phyloP scores from a whole-genome alignment of 23 red algal genomes.

The Gracilaria domingensis region DNA sequence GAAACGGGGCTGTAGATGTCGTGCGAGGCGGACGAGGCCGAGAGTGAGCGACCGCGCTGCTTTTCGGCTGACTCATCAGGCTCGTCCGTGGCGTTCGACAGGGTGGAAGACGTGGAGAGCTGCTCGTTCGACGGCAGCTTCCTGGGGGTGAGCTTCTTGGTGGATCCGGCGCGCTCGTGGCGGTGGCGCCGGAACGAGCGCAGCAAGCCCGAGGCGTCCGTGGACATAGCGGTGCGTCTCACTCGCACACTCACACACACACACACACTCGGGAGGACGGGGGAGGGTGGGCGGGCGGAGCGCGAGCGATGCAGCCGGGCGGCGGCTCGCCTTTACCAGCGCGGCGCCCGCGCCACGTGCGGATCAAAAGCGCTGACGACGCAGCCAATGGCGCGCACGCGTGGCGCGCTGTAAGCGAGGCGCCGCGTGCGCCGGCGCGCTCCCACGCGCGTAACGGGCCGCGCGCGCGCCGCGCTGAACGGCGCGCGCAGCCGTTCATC shows the following conservation, averaged over 20 bases:
- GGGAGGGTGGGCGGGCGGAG: background rate
- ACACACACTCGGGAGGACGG: background rate
- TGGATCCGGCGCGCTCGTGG: background rate
- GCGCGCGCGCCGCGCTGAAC: background rate
- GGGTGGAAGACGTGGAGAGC: slow-evolving; percentile 25
- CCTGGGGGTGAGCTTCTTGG: background rate
- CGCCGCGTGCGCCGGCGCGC: background rate
- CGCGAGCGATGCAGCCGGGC: background rate
- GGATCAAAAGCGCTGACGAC: slow-evolving; percentile 7
- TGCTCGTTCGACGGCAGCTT: slow-evolving; percentile 24
- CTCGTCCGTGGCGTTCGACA: slow-evolving; percentile 13
- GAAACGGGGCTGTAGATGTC: background rate
- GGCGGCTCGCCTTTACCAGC: too few species aligned
- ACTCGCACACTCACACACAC: background rate
- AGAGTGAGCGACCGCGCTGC: background rate
- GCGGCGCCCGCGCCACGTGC: slow-evolving; percentile 27
- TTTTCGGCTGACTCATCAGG: slow-evolving; percentile 4
- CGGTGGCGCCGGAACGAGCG: background rate
- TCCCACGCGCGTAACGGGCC: slow-evolving; percentile 19
- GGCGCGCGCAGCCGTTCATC: background rate
- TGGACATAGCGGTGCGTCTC: background rate
- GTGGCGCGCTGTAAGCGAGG: slow-evolving; percentile 5
- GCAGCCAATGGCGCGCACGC: background rate
- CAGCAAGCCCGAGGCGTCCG: background rate
- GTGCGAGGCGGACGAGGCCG: background rate